phyloP scores from a whole-genome alignment of 148 eudicot genomes.

The Pharnaceum exiguum region DNA sequence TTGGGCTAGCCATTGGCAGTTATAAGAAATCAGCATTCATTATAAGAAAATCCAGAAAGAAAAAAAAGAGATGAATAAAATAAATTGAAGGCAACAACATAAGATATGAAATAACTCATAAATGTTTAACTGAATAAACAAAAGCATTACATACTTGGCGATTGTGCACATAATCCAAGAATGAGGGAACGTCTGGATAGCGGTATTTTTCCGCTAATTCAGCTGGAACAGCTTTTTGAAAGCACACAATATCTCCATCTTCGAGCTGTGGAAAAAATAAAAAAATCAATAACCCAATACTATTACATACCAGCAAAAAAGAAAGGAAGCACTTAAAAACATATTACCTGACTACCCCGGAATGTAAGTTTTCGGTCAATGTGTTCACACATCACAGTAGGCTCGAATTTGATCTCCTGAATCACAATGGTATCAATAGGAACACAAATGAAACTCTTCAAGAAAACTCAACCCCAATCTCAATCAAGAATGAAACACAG shows the following conservation, averaged over 20 bases:
- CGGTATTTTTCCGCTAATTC: slow-evolving; percentile 42
- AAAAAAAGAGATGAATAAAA: neutral
- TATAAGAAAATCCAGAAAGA: too few species aligned
- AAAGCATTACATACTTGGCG: slow-evolving; percentile 47
- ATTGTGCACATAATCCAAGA: slow-evolving; percentile 68
- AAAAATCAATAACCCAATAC: neutral
- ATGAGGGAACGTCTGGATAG: slow-evolving; percentile 62
- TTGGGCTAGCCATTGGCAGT: too few species aligned
- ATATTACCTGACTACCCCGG: slow-evolving; percentile 54
- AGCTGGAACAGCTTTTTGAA: slow-evolving; percentile 49
- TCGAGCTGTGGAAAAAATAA: slow-evolving; percentile 41
- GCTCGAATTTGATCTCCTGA: slow-evolving; percentile 80
- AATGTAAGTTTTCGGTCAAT: slow-evolving; percentile 54
- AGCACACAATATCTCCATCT: slow-evolving; percentile 77
- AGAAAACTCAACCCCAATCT: neutral
- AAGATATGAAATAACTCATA: too few species aligned
- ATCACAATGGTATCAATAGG: neutral
- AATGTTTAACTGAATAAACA: neutral
- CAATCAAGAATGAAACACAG: neutral
- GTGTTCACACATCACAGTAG: slow-evolving; percentile 68
- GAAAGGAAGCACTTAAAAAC: neutral
- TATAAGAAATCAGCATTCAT: too few species aligned
- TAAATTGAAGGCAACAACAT: too few species aligned
- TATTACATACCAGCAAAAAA: neutral
- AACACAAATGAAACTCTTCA: neutral